Evolutionary conservation across 2,329 filamentous ascomycete genomes (phyloP), one percentile per base, ranked within the genome.

Genomic region (Paecilomyces variotii): DNA sequence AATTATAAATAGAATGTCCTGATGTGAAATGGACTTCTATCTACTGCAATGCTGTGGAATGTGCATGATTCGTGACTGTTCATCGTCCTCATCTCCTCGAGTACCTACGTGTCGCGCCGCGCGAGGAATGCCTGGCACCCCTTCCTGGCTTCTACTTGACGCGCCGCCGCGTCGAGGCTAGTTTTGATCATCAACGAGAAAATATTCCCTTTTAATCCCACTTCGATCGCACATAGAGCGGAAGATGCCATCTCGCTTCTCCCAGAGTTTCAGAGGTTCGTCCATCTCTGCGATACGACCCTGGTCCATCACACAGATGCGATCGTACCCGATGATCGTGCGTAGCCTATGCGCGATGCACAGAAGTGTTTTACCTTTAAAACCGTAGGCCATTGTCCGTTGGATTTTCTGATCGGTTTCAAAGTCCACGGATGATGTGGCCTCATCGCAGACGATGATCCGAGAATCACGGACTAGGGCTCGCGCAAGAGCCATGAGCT

Each of bases 401-500:
- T 97, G 93, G 70, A 97, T 96, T 82, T 94, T 95, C 74, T 91
- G 88, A 71, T 99, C 94, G 2, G 93, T 97, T 70, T 97, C 93
- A 80, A 97, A 94, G 73, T 97, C 93, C 6, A 97, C 92, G 0
- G 85, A 89, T 1, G 87, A 91, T 0, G 94, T 99, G 0, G 94
- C 94, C 75, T 99, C 94, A 78, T 99, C 94, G 74, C 93, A 97
- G 55, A 99, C 87, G 66, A 97, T 97, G 75, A 97, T 97, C 66
- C 89, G 90, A 0, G 87, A 89, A 51, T 87, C 86, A 39, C 93
- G 87, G 3, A 97, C 93, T 2, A 99, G 84, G 0, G 94, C 94
- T 0, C 94, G 87, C 0, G 92, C 92, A 0, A 99, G 82, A 0
- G 94, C 94, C 89, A 97, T 96, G 54, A 97, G 84, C 74, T 97